Conservation (phyloP, 257 asterid genomes). For the Ajuga chamaepitys region DNA sequence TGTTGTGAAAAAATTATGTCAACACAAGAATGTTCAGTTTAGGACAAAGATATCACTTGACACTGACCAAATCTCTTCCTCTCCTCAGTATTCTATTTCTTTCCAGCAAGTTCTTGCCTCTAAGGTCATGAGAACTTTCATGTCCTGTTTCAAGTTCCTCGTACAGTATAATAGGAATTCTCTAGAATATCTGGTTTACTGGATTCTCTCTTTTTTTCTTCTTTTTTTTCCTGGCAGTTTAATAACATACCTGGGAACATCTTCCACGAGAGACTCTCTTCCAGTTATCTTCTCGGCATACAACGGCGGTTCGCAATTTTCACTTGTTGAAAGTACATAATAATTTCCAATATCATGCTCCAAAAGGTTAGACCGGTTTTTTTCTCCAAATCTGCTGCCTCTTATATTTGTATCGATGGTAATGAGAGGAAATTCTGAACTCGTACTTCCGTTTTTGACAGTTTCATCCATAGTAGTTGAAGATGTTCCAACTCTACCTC, state of each 20-base stretch:
- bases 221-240: constrained; percentile 26
- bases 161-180: constrained; percentile 24
- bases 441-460: constrained; percentile 19
- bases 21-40: constrained; percentile 29
- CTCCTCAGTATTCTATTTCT: constrained; percentile 21
- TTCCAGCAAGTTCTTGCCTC: constrained; percentile 26
- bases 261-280: constrained; percentile 31
- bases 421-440: constrained; percentile 26
- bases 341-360: constrained; percentile 31
- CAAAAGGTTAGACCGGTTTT: constrained; percentile 26
- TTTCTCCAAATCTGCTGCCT: constrained; percentile 18
- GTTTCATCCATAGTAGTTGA: constrained; percentile 24
- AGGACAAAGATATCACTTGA: constrained; percentile 20
- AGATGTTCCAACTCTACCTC: constrained; percentile 24
- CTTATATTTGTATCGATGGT: constrained; percentile 22
- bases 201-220: too few relatives aligned
- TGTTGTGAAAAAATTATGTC: constrained; percentile 25
- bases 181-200: constrained; percentile 27
- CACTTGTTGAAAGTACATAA: constrained; percentile 24
- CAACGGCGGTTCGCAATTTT: constrained; percentile 22
- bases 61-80: constrained; percentile 25
- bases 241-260: constrained; percentile 29
- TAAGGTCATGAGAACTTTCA: constrained; percentile 22
- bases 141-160: constrained; percentile 25
- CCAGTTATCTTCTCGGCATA: constrained; percentile 26